These are phyloP conservation scores for Hyaloscypha hepaticicola DNA, from an alignment of 495 filamentous ascomycete species.

Conservation along the genomic window DNA sequence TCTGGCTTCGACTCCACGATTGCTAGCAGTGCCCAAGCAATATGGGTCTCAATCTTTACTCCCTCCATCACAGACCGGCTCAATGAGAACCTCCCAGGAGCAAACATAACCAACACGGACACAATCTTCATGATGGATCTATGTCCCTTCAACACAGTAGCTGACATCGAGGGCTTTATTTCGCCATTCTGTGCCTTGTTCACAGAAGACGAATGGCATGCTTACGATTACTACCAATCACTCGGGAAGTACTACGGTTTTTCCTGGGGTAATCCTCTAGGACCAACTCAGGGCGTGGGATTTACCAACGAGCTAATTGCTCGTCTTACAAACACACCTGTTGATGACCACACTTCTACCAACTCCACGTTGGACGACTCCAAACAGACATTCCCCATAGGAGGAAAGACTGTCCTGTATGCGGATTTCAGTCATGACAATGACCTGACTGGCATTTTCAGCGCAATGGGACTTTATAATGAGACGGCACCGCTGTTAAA, in stretches of 20 bases:
- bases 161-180: constrained; percentile 38
- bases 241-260: constrained; percentile 81
- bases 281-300: constrained; percentile 78
- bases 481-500: constrained; percentile 47
- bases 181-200: constrained; percentile 76
- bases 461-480: constrained; percentile 73
- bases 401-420: constrained; percentile 54
- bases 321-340: constrained; percentile 64
- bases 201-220: constrained; percentile 62
- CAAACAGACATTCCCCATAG: constrained; percentile 65
- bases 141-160: constrained; percentile 78
- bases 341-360: constrained; percentile 67
- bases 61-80: constrained; percentile 62
- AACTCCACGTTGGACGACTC: constrained; percentile 70
- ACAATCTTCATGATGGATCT: constrained; percentile 77
- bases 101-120: constrained; percentile 56
- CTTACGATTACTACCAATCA: constrained; percentile 75
- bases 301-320: constrained; percentile 83
- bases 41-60: constrained; percentile 57
- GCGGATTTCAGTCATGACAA: constrained; percentile 92
- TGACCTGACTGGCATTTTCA: constrained; percentile 69
- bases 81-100: constrained; percentile 58
- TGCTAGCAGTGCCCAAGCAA: constrained; percentile 47
- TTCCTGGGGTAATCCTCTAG: constrained; percentile 71
- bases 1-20: constrained; percentile 39